Evolutionary conservation across 805 yeast species (phyloP), one percentile per base, ranked within the genome.

Genomic region (Torulaspora gathmanii): DNA sequence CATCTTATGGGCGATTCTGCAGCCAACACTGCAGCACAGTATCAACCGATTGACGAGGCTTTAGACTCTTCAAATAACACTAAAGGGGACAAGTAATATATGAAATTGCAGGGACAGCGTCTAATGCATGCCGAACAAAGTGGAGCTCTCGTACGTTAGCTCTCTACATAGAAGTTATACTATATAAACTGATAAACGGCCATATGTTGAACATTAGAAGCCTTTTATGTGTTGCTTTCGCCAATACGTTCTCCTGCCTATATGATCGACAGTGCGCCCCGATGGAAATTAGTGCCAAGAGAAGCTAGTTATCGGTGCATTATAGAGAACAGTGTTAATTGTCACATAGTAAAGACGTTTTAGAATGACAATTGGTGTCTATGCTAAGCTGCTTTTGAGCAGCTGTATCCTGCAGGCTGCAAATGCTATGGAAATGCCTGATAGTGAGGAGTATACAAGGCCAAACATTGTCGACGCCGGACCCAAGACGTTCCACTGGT

Each of bases 401-500:
- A 20, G 23, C 10, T 38, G 12, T 29, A 17, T 39, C 12, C 29
- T 31, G 12, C 40, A 23, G 26, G 41, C 40, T 23, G 42, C 40
- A 15, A 46, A 45, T 27, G 53, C 45, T 4, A 67, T 67, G 71
- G 64, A 57, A 16, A 61, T 61, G 60, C 71, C 63, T 26, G 53
- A 55, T 29, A 54, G 55, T 2, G 65, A 57, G 5, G 67, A 58
- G 9, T 63, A 51, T 28, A 60, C 70, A 2, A 57, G 61, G 17
- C 73, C 73, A 17, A 58, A 67, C 23, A 68, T 70, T 38, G 61
- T 70, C 8, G 68, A 76, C 45, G 77, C 80, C 6, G 72, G 69
- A 1, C 67, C 79, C 6, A 80, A 78, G 54, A 67, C 83, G 0
- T 71, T 80, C 58, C 91, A 84, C 57, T 84, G 88, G 88, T 57